These are phyloP conservation scores for Platanthera guangdongensis DNA, from an alignment of 106 monocot species.

Conservation along the genomic window DNA sequence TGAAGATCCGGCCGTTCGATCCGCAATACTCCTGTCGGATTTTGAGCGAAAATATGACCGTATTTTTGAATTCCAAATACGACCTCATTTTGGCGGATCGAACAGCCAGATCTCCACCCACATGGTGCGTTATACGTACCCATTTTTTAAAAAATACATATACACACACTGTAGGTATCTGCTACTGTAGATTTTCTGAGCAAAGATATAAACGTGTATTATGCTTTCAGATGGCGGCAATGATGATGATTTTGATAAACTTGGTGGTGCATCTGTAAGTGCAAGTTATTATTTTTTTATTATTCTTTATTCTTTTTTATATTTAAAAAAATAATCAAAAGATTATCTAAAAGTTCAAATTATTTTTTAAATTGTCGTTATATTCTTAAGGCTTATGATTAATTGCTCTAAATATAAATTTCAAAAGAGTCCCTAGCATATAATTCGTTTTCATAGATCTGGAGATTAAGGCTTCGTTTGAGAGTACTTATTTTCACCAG, in stretches of 20 bases:
- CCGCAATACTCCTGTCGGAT: no score
- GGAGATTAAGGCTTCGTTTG: no score
- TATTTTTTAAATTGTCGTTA: not conserved
- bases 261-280: conserved; percentile 53
- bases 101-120: no score
- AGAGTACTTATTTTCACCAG: no score
- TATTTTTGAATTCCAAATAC: no score
- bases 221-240: conserved; percentile 44
- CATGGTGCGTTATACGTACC: no score
- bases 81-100: no score
- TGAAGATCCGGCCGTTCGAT: no score
- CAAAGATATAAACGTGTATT: not conserved
- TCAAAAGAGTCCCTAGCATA: not conserved
- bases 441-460: not conserved
- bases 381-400: not conserved
- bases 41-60: no score
- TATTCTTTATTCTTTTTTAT: not conserved
- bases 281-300: not conserved
- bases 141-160: no score
- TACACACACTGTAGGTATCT: not conserved
- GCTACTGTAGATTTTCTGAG: not conserved
- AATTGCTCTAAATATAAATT: not conserved
- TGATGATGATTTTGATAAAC: conserved; percentile 88
- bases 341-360: not conserved
- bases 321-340: not conserved